phyloP scores from a whole-genome alignment of 768 basidiomycete species.

The Leccinum rimulosum region DNA sequence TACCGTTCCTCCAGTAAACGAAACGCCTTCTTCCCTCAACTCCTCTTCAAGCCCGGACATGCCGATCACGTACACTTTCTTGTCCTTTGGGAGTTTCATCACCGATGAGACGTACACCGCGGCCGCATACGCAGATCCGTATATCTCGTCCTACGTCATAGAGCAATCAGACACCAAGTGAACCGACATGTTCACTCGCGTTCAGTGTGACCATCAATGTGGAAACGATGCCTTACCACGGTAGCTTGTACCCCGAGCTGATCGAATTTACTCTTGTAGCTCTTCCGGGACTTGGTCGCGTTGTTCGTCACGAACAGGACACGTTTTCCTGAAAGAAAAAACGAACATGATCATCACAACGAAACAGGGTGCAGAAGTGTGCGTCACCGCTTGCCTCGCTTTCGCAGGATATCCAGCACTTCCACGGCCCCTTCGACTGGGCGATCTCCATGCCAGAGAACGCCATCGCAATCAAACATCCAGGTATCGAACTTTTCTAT shows the following conservation, averaged over 20 bases:
- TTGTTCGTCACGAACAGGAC: constrained; percentile 97
- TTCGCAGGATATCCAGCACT: constrained; percentile 70
- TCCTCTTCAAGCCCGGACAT: constrained; percentile 92
- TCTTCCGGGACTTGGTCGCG: constrained; percentile 86
- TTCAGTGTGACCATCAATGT: background rate
- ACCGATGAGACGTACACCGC: constrained; percentile 87
- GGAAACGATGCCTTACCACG: constrained; percentile 55
- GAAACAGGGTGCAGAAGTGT: background rate
- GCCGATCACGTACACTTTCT: constrained; percentile 96
- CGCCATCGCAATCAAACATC: constrained; percentile 96
- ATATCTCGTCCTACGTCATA: constrained; percentile 86
- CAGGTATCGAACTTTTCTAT: constrained; percentile 83
- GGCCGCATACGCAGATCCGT: constrained; percentile 88
- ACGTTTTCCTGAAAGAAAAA: constrained; percentile 55
- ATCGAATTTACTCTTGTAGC: constrained; percentile 91
- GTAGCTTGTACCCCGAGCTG: constrained; percentile 80
- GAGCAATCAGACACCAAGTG: background rate
- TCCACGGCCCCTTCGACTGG: constrained; percentile 76
- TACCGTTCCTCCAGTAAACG: constrained; percentile 82
- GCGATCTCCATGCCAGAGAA: constrained; percentile 85
- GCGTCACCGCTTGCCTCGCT: constrained; percentile 53
- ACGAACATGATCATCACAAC: background rate
- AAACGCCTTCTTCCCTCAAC: constrained; percentile 80
- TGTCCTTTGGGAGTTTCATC: constrained; percentile 82
- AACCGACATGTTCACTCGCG: background rate